Base-by-base conservation (phyloP, 768 basidiomycete genomes). In the Naematelia encephala region DNA sequence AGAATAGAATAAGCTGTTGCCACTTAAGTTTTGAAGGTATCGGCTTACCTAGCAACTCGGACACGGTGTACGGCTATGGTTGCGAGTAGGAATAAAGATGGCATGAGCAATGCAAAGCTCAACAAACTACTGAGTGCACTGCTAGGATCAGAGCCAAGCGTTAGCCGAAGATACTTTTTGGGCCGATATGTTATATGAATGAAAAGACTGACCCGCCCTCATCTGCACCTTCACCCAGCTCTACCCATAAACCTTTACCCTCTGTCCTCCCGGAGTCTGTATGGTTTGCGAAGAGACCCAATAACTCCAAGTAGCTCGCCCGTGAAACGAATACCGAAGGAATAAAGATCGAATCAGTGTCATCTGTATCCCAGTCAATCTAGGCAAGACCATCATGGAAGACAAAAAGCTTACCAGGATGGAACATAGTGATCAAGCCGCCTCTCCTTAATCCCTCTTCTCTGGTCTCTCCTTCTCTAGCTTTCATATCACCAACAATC, bases 41-140 rank as follows among this genome's bases (percentile, higher is more conserved):
- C 85, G 89, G 50, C 73, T 69, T 55, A 73, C 74, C 73, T 56
- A 8, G 70, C 66, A 4, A 66, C 53, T 29, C 93, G 88, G 28
- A 94, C 80, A 43, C 92, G 90, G 69, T 96, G 92, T 14, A 96
- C 82, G 58, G 94, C 82, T 42, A 96, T 85, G 0, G 92, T 94
- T 61, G 90, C 78, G 70, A 96, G 87, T 1, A 93, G 92, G 62
- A 98, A 82, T 25, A 87, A 82, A 5, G 90, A 91, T 2, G 94
- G 94, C 16, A 97, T 85, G 60, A 97, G 83, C 53, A 97, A 82
- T 34, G 97, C 89, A 60, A 91, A 81, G 59, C 92, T 72, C 5
- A 80, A 66, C 13, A 79, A 57, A 56, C 77, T 76, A 54, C 75
- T 70, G 3, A 80, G 60, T 0, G 79, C 73, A 46, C 77, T 78